Conservation (phyloP, 805 yeast species). For the Yarrowia sp. region DNA sequence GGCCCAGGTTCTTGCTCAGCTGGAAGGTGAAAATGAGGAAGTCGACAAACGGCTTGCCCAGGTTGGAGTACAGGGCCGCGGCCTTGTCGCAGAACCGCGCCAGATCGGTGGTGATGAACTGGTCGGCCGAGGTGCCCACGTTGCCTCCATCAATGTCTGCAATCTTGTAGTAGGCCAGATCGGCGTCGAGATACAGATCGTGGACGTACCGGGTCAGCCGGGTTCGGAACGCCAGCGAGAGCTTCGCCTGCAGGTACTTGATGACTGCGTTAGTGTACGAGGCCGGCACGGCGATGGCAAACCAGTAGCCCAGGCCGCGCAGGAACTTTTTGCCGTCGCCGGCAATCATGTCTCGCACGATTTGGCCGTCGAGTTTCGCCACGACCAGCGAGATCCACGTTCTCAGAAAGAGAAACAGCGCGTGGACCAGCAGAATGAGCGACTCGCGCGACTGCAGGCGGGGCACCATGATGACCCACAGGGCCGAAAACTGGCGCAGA, state of each 20-base stretch:
- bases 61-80: constrained; percentile 81
- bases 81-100: constrained; percentile 80
- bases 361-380: constrained; percentile 90
- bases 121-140: constrained; percentile 71
- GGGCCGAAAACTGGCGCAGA: constrained; percentile 71
- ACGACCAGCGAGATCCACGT: constrained; percentile 87
- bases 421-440: constrained; percentile 69
- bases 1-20: constrained; percentile 83
- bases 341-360: constrained; percentile 85
- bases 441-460: constrained; percentile 70
- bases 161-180: constrained; percentile 82
- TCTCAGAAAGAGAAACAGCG: constrained; percentile 75
- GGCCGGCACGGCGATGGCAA: constrained; percentile 89
- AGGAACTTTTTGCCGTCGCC: constrained; percentile 77
- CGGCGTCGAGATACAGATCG: constrained; percentile 82
- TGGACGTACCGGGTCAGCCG: constrained; percentile 84
- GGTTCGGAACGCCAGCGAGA: constrained; percentile 84
- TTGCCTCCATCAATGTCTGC: constrained; percentile 61
- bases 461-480: constrained; percentile 86
- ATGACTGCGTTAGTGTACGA: constrained; percentile 91
- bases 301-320: constrained; percentile 84
- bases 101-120: constrained; percentile 85
- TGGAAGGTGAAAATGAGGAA: constrained; percentile 82
- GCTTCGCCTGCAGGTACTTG: constrained; percentile 74
- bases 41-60: constrained; percentile 92